phyloP scores from a whole-genome alignment of 352 stramenopile species.

The Pythium oligandrum region DNA sequence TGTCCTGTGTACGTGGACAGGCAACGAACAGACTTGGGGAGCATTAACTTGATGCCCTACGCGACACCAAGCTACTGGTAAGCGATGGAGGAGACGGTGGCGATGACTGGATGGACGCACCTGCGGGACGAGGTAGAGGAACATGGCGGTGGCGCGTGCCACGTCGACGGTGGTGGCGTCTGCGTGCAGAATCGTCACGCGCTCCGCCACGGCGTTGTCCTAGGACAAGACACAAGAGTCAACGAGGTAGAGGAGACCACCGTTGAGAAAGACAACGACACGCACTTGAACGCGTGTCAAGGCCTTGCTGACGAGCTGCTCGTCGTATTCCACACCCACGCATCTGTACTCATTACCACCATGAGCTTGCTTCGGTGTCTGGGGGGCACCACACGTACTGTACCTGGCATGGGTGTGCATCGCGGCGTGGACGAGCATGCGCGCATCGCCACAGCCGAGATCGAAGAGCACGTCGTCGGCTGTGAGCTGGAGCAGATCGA shows the following conservation, averaged over 20 bases:
- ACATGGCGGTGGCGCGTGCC: constrained; percentile 55
- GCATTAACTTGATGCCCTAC: constrained; percentile 62
- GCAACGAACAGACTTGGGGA: constrained; percentile 48
- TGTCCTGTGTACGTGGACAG: not conserved
- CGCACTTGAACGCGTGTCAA: constrained; percentile 33
- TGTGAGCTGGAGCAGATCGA: constrained; percentile 59
- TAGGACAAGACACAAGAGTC: constrained; percentile 6
- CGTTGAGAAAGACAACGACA: too few species aligned
- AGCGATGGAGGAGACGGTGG: not conserved
- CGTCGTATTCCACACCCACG: constrained; percentile 75
- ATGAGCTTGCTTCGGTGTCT: not conserved
- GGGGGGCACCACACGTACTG: too few species aligned
- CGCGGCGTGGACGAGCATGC: constrained; percentile 60
- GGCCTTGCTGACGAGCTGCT: constrained; percentile 47
- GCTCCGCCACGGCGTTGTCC: constrained; percentile 30
- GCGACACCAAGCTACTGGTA: constrained; percentile 6
- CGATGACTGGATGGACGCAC: constrained; percentile 14
- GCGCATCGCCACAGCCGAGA: constrained; percentile 74
- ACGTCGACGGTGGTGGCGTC: constrained; percentile 63
- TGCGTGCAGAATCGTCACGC: constrained; percentile 56
- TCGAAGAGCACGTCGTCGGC: constrained; percentile 63
- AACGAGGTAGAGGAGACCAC: too few species aligned
- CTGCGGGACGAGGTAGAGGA: constrained; percentile 80
- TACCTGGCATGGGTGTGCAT: constrained; percentile 37
- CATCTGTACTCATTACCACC: constrained; percentile 27